Percentiles rank a stretch among this genome's conserved stretches.
These are phyloP conservation scores for Emmonsiellopsis sp. DNA, from an alignment of 2,329 filamentous ascomycete species.

Conservation along the genomic window DNA sequence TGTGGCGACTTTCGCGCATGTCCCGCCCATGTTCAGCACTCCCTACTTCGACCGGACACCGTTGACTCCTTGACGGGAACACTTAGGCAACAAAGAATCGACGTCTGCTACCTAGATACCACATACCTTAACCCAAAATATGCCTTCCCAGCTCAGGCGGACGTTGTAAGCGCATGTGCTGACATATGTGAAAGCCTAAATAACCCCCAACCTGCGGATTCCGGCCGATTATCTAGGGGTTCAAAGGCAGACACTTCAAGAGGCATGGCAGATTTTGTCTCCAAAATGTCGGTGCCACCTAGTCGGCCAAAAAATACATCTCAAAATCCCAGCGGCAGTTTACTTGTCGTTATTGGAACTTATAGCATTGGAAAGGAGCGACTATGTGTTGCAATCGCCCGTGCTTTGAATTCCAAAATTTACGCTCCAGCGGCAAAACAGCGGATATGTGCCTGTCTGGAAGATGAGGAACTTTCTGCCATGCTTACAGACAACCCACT, in stretches of 20 bases:
- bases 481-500: constrained; percentile 70
- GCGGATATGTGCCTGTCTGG: constrained; percentile 72
- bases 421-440: constrained; percentile 78
- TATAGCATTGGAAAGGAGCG: constrained; percentile 98
- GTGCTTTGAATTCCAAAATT: constrained; percentile 77
- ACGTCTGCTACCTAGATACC: constrained; percentile 93
- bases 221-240: constrained; percentile 39
- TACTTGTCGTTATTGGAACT: constrained; percentile 88
- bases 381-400: constrained; percentile 85
- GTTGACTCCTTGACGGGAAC: constrained; percentile 62
- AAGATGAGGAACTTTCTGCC: constrained; percentile 69
- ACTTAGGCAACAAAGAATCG: constrained; percentile 71
- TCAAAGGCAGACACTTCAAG: constrained; percentile 46
- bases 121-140: constrained; percentile 96
- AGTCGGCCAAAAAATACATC: constrained; percentile 27
- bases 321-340: constrained; percentile 43
- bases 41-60: constrained; percentile 66
- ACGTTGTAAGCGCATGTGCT: constrained; percentile 79
- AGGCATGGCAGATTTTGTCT: constrained; percentile 56
- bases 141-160: constrained; percentile 78
- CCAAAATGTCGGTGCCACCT: constrained; percentile 30
- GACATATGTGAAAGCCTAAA: constrained; percentile 75
- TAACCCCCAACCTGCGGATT: constrained; percentile 51
- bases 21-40: constrained; percentile 71
- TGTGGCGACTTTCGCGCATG: constrained; percentile 95